A percentile compares a stretch with the other conserved stretches of the same genome.
These are phyloP conservation scores for Colletotrichum gloeosporioides DNA, from an alignment of 2,329 filamentous ascomycete species.

Conservation along the genomic window DNA sequence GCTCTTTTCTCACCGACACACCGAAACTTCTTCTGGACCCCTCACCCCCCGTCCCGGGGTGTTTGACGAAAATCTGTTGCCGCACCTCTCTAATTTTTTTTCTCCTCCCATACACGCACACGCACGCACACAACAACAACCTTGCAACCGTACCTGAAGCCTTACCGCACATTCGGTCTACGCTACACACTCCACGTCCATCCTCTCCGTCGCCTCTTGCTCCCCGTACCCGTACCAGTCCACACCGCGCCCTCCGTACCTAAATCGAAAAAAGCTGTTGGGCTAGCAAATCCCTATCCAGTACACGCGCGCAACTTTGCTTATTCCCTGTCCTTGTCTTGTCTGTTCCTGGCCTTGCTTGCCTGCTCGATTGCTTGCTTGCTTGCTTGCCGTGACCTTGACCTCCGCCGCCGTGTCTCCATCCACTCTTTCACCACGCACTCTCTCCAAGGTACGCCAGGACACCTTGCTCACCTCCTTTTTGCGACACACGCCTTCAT, in stretches of 20 bases:
- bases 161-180: background rate
- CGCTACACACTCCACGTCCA: background rate
- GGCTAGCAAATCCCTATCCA: conserved; percentile 13
- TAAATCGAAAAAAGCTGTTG: conserved; percentile 14
- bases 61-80: conserved; percentile 15
- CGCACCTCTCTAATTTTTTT: background rate
- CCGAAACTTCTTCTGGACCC: conserved; percentile 11
- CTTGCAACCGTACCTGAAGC: background rate
- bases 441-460: background rate
- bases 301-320: conserved; percentile 10
- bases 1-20: conserved; percentile 23
- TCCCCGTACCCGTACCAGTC: background rate
- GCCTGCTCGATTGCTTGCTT: background rate
- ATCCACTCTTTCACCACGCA: background rate
- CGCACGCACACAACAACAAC: background rate
- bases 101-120: background rate
- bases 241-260: background rate
- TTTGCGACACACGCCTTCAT: background rate
- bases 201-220: background rate
- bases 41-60: background rate
- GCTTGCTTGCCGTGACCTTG: background rate
- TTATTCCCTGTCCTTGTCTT: conserved; percentile 14
- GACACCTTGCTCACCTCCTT: conserved; percentile 25
- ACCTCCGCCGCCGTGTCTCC: background rate
- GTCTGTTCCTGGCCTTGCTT: background rate